Conservation (phyloP, 176 grass and related monocot genomes). For the Musa beccarii region DNA sequence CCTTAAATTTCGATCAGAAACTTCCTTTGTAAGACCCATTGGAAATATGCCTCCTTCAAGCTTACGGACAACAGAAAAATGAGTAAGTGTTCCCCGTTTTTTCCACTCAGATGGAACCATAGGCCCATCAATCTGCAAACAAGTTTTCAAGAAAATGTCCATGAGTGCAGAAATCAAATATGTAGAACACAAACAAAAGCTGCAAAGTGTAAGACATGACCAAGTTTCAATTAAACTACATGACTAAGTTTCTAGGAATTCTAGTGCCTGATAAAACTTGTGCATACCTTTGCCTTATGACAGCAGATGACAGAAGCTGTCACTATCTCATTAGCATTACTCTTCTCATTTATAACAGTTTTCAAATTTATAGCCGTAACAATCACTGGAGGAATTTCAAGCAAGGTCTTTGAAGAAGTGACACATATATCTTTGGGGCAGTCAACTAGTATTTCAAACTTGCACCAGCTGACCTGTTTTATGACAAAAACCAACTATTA, state of each 20-base stretch:
- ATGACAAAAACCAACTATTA: not conserved
- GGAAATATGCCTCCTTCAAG: constrained; percentile 89
- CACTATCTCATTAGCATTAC: constrained; percentile 86
- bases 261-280: not conserved
- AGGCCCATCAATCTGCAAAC: constrained; percentile 69
- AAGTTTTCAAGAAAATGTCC: not conserved
- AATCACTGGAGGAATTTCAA: constrained; percentile 65
- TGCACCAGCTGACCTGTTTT: constrained; percentile 95
- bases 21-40: constrained; percentile 66
- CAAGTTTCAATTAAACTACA: not conserved
- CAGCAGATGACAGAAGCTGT: constrained; percentile 94
- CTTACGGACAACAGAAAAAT: constrained; percentile 93
- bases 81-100: constrained; percentile 43
- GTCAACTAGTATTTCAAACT: constrained; percentile 80
- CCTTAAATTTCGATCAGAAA: constrained; percentile 70
- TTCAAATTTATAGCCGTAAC: constrained; percentile 88
- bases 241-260: not conserved
- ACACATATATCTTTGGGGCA: constrained; percentile 74
- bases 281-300: constrained; percentile 72
- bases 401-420: constrained; percentile 38
- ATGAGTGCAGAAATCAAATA: not conserved
- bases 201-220: not conserved
- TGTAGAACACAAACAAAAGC: not conserved
- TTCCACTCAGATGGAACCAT: constrained; percentile 80
- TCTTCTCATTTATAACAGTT: constrained; percentile 73